Evolutionary conservation across 2,329 filamentous ascomycete genomes (phyloP), one percentile per base, ranked within the genome.

Genomic region (Eurotiales sp.): DNA sequence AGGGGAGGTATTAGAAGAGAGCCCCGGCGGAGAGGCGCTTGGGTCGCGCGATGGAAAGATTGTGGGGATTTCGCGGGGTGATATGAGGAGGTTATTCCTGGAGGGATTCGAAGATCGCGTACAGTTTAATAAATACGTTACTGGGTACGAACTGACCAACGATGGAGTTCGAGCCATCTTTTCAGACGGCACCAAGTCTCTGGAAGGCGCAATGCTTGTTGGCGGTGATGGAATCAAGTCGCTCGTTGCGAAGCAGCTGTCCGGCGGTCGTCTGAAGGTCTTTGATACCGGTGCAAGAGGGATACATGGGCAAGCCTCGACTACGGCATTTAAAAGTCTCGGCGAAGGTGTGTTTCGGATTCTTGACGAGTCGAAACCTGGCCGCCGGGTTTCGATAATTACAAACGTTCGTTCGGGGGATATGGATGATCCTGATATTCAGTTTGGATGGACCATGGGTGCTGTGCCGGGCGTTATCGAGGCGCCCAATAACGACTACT

Each of bases 51-150:
- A 11, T 27, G 58, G 46, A 36, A 48, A 48, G 29, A 39, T 40
- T 29, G 39, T 41, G 46, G 27, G 17, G n/a, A 30, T 48, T 37
- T 48, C 46, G 7, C 6, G 46, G 46, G 46, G 46, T 29, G 46
- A 46, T 7, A 46, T 34, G 29, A 34, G 43, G 23, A 34, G 43
- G 34, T 8, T 42, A 17, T 42, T 42, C 17, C 10, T 42, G 40
- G 40, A 42, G 19, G 40, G 40, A 11, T 42, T n/a, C 12, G 40
- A 42, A 27, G 40, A 42, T 10, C 23, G 21, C 23, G 12, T 42
- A 27, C 40, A 42, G 27, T 42, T 42, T 22, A 42, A 27, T 27
- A 42, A 42, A 17, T 11, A 42, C 21, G 40, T 42, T 23, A 42
- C 21, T 15, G 40, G 40, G 12, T 42, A 42, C 40, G 40, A 42